Evolutionary conservation across 2,329 filamentous ascomycete genomes (phyloP).

Genomic region (Meredithiella fracta): DNA sequence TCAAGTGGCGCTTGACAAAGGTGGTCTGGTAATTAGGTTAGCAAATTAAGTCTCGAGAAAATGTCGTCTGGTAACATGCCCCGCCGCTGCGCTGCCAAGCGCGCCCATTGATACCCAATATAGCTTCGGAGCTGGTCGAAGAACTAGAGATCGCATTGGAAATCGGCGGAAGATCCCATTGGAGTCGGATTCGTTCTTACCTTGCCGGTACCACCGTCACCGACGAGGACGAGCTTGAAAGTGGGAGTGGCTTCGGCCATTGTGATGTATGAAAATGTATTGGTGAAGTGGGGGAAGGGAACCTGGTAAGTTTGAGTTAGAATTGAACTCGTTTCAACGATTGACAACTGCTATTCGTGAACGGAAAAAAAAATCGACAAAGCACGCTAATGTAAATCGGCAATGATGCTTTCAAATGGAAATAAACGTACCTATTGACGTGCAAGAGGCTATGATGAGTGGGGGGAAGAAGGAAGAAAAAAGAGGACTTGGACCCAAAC

Average conservation of each 20-base stretch:
- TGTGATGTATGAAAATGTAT: slow-evolving; percentile 12
- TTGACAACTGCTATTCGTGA: neutral
- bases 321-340: neutral
- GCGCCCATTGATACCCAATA: neutral
- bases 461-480: slow-evolving; percentile 12
- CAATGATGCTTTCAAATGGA: slow-evolving; percentile 1
- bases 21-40: slow-evolving; percentile 56
- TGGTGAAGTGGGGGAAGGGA: slow-evolving; percentile 28
- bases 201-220: slow-evolving; percentile 99
- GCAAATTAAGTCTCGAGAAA: neutral
- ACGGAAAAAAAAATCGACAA: neutral
- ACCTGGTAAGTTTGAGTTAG: slow-evolving; percentile 14
- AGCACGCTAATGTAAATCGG: neutral
- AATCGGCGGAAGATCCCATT: neutral
- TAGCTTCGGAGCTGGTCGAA: neutral
- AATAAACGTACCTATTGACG: slow-evolving; percentile 11
- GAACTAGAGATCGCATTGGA: neutral
- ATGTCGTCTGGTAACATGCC: slow-evolving; percentile 1
- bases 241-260: slow-evolving; percentile 35
- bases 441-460: slow-evolving; percentile 12
- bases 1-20: slow-evolving; percentile 99
- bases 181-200: slow-evolving; percentile 27
- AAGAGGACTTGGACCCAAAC: slow-evolving; percentile 13
- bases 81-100: slow-evolving; percentile 7
- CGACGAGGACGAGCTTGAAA: slow-evolving; percentile 99